Percentiles rank a stretch among this genome's conserved stretches.
These are phyloP conservation scores for Phytopythium vexans DNA, from an alignment of 352 stramenopile species.

Conservation along the genomic window DNA sequence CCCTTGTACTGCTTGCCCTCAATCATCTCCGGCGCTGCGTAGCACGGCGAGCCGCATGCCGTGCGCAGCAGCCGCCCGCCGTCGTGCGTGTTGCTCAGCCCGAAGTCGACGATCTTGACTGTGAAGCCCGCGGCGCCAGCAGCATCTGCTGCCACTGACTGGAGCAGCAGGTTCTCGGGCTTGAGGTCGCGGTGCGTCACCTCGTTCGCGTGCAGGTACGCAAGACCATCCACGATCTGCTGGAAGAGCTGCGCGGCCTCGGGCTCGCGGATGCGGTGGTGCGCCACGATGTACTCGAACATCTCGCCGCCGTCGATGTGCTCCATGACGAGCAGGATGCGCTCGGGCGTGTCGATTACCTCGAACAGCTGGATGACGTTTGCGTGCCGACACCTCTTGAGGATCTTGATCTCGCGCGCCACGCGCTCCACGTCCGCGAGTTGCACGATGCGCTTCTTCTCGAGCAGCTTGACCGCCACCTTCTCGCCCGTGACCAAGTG, in stretches of 20 bases:
- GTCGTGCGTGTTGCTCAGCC: constrained; percentile 90
- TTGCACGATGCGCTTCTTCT: constrained; percentile 90
- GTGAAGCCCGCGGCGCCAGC: constrained; percentile 12
- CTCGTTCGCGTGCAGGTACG: constrained; percentile 89
- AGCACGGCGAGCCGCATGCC: constrained; percentile 90
- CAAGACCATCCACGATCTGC: constrained; percentile 89
- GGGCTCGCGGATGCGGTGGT: constrained; percentile 80
- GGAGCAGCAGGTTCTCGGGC: constrained; percentile 90
- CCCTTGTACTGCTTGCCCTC: constrained; percentile 80
- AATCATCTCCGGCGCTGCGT: constrained; percentile 93
- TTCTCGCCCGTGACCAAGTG: constrained; percentile 90
- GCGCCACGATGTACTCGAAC: constrained; percentile 94
- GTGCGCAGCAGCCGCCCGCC: constrained; percentile 73
- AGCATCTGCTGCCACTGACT: constrained; percentile 25
- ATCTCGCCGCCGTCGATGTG: constrained; percentile 89
- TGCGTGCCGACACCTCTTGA: constrained; percentile 87
- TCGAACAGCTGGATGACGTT: constrained; percentile 88
- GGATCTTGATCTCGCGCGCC: constrained; percentile 92
- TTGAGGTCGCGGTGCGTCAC: constrained; percentile 91
- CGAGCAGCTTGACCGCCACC: constrained; percentile 91
- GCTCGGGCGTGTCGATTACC: constrained; percentile 80
- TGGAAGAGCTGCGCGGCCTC: constrained; percentile 83
- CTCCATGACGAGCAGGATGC: constrained; percentile 94
- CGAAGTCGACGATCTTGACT: constrained; percentile 94
- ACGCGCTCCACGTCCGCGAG: constrained; percentile 88